Base-by-base conservation (phyloP, 768 basidiomycete species). In the Lanmaoa pseudosensibilis region DNA sequence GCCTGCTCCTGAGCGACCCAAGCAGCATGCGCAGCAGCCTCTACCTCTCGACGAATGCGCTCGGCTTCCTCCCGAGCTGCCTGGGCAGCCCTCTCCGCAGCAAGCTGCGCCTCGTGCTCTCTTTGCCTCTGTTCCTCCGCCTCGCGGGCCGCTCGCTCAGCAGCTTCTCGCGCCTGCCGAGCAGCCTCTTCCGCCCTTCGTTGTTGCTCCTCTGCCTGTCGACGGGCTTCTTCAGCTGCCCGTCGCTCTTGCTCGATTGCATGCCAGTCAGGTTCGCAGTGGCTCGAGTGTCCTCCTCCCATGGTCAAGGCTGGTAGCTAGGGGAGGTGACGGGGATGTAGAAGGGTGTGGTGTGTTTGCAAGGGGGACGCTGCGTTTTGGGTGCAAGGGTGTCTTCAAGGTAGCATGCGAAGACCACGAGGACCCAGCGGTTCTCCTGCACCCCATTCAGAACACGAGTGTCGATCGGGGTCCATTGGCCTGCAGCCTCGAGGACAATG, bases 261-360 rank as follows among this genome's bases (percentile, higher is more conserved):
- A 9, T 32, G 52, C 61, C 70, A 68, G 11, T 64, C 56, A 1
- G 61, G 69, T 46, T 65, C 65, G 4, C 45, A 52, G 30, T 70
- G 63, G 23, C 39, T 63, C 11, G 69, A 70, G n/a, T 65, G 61
- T 11, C 58, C 57, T 19, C 63, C 68, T 13, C 70, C 70, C 68
- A 72, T 72, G 16, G 54, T 45, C 25, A 30, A 11, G 5, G 19
- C 0, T 27, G 30, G 11, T 16, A 15, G 44, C 10, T 16, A 27
- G 27, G 43, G n/a, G 2, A 10, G 7, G 18, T 23, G 44, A 16
- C 25, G 30, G 36, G 9, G 8, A 5, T 21, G 38, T 39, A 23
- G 18, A 50, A 45, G 16, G 18, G 27, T 45, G 23, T 18, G 32
- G 40, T 27, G 11, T 4, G 37, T 13, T 5, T 37, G 32, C 9